phyloP scores from a whole-genome alignment of 2,329 filamentous ascomycete genomes.

The Claviceps sp. region DNA sequence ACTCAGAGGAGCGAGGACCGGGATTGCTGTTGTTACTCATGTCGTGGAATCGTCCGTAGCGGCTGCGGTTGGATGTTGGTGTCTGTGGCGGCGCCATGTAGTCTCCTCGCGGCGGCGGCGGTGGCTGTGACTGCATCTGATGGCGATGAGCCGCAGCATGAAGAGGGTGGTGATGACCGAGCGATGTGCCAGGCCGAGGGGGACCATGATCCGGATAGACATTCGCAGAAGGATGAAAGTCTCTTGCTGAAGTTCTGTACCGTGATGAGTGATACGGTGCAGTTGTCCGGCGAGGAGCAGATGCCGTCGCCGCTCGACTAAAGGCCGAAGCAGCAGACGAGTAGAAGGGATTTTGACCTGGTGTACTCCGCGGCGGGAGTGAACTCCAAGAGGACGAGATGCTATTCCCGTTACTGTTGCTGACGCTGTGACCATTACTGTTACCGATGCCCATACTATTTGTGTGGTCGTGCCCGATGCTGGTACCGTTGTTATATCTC shows the following conservation, averaged over 20 bases:
- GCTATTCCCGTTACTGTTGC: not conserved
- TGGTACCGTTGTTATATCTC: constrained; percentile 3
- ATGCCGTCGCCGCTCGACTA: not conserved
- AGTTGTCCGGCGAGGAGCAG: not conserved
- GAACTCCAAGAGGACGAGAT: constrained; percentile 10
- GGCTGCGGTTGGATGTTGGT: constrained; percentile 14
- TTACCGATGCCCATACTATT: not conserved
- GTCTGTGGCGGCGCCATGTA: constrained; percentile 17
- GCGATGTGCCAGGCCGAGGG: constrained; percentile 10
- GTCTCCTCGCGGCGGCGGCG: constrained; percentile 8
- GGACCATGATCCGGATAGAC: not conserved
- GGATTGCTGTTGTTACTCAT: constrained; percentile 2
- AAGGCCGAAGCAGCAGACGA: constrained; percentile 7
- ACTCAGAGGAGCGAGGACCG: not conserved
- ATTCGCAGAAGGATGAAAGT: constrained; percentile 16
- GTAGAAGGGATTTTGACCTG: constrained; percentile 1
- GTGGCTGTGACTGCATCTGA: not conserved
- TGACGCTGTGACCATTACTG: not conserved
- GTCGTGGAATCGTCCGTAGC: constrained; percentile 19
- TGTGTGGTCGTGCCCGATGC: not conserved
- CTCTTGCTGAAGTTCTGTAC: constrained; percentile 21
- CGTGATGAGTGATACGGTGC: constrained; percentile 4
- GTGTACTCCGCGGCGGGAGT: constrained; percentile 7
- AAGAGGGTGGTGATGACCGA: constrained; percentile 4
- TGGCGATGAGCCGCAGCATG: not conserved